A percentile compares a stretch with the other conserved stretches of the same genome.
phyloP scores from a whole-genome alignment of 805 yeast genomes.

The Zygosaccharomyces bisporus region DNA sequence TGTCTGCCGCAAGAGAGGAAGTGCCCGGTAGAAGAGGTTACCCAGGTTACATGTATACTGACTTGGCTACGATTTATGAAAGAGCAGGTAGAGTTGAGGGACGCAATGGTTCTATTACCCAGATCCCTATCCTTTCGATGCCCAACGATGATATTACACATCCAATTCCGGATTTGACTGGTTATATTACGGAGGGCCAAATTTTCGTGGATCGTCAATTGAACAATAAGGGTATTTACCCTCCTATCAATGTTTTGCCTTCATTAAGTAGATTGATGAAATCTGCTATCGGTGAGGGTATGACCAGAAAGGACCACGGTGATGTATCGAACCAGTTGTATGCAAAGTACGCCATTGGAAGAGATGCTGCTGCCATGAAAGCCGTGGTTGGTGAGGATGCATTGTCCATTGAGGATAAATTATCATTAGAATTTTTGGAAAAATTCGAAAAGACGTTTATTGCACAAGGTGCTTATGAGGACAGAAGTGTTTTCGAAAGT shows the following conservation, averaged over 20 bases:
- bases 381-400: constrained; percentile 99
- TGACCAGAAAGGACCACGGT: constrained; percentile 99
- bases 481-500: constrained; percentile 90
- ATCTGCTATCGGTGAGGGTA: constrained; percentile 99
- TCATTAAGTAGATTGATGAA: constrained; percentile 97
- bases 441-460: constrained; percentile 96
- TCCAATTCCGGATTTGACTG: constrained; percentile 99
- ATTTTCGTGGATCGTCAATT: constrained; percentile 95
- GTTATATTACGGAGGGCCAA: constrained; percentile 99
- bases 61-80: constrained; percentile 97
- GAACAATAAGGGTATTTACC: constrained; percentile 94
- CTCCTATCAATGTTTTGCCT: constrained; percentile 98
- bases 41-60: constrained; percentile 99
- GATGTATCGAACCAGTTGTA: constrained; percentile 98
- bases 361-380: constrained; percentile 99
- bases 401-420: constrained; percentile 92
- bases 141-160: constrained; percentile 99
- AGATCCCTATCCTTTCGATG: constrained; percentile 98
- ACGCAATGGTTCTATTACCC: constrained; percentile 98
- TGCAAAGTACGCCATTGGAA: constrained; percentile 99
- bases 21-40: constrained; percentile 99
- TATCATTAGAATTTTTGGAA: constrained; percentile 95
- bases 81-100: constrained; percentile 99
- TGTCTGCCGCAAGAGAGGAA: constrained; percentile 99
- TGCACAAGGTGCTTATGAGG: constrained; percentile 94